These are phyloP conservation scores for Paracoccidioides brasiliensis DNA, from an alignment of 2,329 filamentous ascomycete species.

Conservation along the genomic window DNA sequence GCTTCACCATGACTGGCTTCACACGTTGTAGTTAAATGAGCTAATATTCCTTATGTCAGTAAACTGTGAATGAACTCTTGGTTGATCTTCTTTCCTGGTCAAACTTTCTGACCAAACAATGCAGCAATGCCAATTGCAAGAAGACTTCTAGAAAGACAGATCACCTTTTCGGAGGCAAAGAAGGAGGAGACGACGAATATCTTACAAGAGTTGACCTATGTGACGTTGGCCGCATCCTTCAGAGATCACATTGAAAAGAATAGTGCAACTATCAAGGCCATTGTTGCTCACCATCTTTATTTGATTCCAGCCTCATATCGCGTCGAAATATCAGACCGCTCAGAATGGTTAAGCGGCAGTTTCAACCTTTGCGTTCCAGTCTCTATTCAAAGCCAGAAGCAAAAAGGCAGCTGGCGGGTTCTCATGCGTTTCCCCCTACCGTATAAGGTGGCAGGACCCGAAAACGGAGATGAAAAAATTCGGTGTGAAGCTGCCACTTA, in stretches of 20 bases:
- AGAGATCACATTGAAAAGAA: not conserved
- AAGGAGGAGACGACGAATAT: constrained; percentile 5
- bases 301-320: constrained; percentile 6
- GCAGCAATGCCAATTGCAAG: constrained; percentile 5
- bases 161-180: constrained; percentile 7
- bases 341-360: constrained; percentile 13
- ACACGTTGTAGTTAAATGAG: no score
- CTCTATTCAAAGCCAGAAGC: constrained; percentile 5
- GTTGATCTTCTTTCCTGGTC: no score
- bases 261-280: not conserved
- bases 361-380: constrained; percentile 19
- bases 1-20: no score
- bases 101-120: not conserved
- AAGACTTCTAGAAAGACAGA: constrained; percentile 1
- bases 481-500: constrained; percentile 19
- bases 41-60: no score
- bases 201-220: constrained; percentile 7
- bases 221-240: not conserved
- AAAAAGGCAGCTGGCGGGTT: constrained; percentile 2
- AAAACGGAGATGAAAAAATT: constrained; percentile 20
- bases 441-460: constrained; percentile 15
- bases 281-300: constrained; percentile 1
- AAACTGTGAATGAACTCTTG: no score
- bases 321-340: constrained; percentile 10
- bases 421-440: constrained; percentile 16